A percentile compares a stretch with the other conserved stretches of the same genome.
Evolutionary conservation across 768 basidiomycete genomes (phyloP).

Genomic region (Hygrophoropsis aurantiaca): DNA sequence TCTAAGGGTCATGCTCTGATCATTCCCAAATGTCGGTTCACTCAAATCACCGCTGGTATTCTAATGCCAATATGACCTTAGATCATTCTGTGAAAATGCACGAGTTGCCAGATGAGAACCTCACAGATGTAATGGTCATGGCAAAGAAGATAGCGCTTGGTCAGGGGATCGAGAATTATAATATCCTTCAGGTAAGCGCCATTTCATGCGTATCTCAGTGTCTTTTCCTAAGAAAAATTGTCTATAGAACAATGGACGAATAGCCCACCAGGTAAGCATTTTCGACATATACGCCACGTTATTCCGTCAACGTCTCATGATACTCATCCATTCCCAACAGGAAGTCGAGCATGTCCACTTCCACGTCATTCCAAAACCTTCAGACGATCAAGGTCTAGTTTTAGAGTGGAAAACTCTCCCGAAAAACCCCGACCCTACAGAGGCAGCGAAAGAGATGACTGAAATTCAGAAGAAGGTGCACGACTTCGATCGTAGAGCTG

Average conservation of each 20-base stretch:
- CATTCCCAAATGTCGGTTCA: conserved; percentile 81
- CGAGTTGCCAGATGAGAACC: conserved; percentile 83
- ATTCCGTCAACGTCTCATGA: no score
- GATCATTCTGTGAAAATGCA: conserved; percentile 87
- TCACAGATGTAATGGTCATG: conserved; percentile 72
- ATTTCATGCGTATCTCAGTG: not conserved
- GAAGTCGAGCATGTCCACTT: conserved; percentile 88
- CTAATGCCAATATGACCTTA: conserved; percentile 23
- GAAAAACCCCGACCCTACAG: conserved; percentile 53
- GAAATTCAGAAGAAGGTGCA: conserved; percentile 59
- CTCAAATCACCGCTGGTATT: not conserved
- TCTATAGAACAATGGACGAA: conserved; percentile 63
- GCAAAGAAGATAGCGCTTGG: conserved; percentile 88
- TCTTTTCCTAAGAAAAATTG: not conserved
- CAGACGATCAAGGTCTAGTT: conserved; percentile 70
- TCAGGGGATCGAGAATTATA: conserved; percentile 76
- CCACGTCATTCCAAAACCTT: conserved; percentile 91
- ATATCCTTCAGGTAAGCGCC: conserved; percentile 65
- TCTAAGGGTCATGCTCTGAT: conserved; percentile 89
- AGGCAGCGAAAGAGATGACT: conserved; percentile 67
- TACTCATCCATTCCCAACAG: conserved; percentile 27
- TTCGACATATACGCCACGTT: no score
- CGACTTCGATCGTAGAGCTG: conserved; percentile 42
- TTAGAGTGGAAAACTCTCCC: conserved; percentile 68
- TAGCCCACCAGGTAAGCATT: conserved; percentile 54